These are phyloP conservation scores for Paxillus rubicundulus DNA, from an alignment of 768 basidiomycete genomes.

Conservation along the genomic window DNA sequence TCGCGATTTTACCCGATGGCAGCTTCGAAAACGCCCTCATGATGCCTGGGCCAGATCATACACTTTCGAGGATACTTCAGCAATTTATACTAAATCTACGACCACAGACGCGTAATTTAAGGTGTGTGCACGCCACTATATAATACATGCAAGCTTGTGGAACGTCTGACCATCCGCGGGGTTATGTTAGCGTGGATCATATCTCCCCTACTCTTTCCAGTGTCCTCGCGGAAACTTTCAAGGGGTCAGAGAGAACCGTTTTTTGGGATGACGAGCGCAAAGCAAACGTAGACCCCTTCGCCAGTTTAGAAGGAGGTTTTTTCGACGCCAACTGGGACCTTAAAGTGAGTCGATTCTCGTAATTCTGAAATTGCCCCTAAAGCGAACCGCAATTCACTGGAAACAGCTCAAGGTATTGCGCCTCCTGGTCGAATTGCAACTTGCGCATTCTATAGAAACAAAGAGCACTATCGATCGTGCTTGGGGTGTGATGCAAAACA, in stretches of 20 bases:
- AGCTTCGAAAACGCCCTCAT: constrained; percentile 82
- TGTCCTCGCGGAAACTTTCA: constrained; percentile 71
- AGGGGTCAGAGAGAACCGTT: constrained; percentile 67
- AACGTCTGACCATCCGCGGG: constrained; percentile 33
- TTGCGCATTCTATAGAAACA: constrained; percentile 64
- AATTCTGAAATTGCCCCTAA: constrained; percentile 27
- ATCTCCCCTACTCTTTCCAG: constrained; percentile 72
- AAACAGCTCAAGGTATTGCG: constrained; percentile 77
- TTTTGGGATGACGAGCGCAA: constrained; percentile 76
- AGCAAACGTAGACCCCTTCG: constrained; percentile 73
- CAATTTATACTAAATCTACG: constrained; percentile 80
- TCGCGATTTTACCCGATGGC: constrained; percentile 31
- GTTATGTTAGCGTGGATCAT: constrained; percentile 64
- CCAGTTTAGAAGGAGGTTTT: constrained; percentile 64
- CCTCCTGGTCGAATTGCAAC: constrained; percentile 81
- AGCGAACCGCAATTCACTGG: constrained; percentile 23
- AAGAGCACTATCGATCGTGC: constrained; percentile 77
- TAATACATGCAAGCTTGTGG: constrained; percentile 21
- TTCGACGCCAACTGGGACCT: constrained; percentile 79
- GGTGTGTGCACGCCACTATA: constrained; percentile 51
- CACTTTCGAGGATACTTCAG: constrained; percentile 69
- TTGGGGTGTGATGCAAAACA: constrained; percentile 82
- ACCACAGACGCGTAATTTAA: constrained; percentile 87
- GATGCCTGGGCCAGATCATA: constrained; percentile 65
- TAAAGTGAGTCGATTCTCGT: constrained; percentile 55